These are phyloP conservation scores for Dothideomycetes sp. DNA, from an alignment of 2,329 filamentous ascomycete species.

Conservation along the genomic window DNA sequence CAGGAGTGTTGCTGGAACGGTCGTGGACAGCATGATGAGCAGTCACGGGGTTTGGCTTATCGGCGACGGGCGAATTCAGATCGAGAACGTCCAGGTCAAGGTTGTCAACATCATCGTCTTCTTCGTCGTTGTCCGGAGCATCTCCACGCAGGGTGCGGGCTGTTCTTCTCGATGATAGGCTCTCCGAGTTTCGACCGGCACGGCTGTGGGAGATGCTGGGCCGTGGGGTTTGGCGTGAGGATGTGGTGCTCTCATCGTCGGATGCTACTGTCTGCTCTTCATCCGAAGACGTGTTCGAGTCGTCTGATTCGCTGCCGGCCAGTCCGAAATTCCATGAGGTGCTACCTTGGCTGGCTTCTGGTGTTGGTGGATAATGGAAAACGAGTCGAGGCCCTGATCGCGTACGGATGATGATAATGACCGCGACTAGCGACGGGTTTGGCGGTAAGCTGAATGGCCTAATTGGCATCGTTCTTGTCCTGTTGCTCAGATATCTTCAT, in stretches of 20 bases:
- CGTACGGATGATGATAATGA: slow-evolving; percentile 66
- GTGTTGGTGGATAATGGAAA: slow-evolving; percentile 65
- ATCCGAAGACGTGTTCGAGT: slow-evolving; percentile 4
- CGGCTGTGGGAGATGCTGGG: slow-evolving; percentile 9
- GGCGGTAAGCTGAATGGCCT: slow-evolving; percentile 31
- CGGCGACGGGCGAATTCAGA: background rate
- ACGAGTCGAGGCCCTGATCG: slow-evolving; percentile 73
- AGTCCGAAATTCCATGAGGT: slow-evolving; percentile 11
- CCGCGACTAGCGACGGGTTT: slow-evolving; percentile 53
- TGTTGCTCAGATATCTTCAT: background rate
- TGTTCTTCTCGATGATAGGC: slow-evolving; percentile 5
- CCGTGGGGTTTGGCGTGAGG: slow-evolving; percentile 8
- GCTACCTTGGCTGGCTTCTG: slow-evolving; percentile 6
- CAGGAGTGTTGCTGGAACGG: background rate
- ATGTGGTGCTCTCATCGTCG: background rate
- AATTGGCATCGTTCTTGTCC: slow-evolving; percentile 9
- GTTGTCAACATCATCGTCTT: slow-evolving; percentile 13
- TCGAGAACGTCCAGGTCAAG: slow-evolving; percentile 5
- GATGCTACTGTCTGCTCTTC: slow-evolving; percentile 7
- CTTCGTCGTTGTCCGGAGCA: slow-evolving; percentile 16
- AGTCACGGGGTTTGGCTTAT: background rate
- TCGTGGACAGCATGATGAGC: background rate
- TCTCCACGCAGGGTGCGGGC: slow-evolving; percentile 15
- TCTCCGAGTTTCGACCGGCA: background rate
- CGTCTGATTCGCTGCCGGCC: slow-evolving; percentile 11